phyloP scores from a whole-genome alignment of 495 filamentous ascomycete genomes.

The Trichoderma virens region DNA sequence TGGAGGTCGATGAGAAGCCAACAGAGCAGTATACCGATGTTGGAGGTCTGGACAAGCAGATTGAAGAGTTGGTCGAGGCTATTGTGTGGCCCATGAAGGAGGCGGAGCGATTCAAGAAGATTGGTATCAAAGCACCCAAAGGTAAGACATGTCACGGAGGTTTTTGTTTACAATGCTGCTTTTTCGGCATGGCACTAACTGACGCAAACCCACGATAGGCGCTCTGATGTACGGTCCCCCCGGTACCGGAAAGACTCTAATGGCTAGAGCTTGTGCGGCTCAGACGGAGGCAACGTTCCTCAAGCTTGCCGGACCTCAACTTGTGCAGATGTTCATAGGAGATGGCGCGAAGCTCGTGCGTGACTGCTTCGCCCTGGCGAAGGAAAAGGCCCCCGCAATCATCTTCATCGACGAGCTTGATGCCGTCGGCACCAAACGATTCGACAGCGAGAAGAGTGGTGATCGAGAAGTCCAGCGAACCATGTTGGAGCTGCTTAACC shows the following conservation, averaged over 20 bases:
- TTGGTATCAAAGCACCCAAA: slow-evolving; percentile 99
- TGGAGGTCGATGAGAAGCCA: slow-evolving; percentile 99
- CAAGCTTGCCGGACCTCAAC: slow-evolving; percentile 93
- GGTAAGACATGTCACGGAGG: slow-evolving; percentile 55
- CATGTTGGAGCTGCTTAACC: slow-evolving; percentile 98
- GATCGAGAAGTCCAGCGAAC: slow-evolving; percentile 98
- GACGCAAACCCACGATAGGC: slow-evolving; percentile 48
- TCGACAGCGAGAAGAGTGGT: slow-evolving; percentile 97
- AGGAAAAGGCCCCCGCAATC: slow-evolving; percentile 96
- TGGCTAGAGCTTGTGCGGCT: slow-evolving; percentile 93
- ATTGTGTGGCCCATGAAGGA: slow-evolving; percentile 99
- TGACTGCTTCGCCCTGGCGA: slow-evolving; percentile 94
- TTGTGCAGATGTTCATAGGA: slow-evolving; percentile 99
- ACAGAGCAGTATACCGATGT: slow-evolving; percentile 99
- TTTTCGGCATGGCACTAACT: no score
- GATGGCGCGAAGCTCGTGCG: slow-evolving; percentile 97
- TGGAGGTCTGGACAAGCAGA: slow-evolving; percentile 96
- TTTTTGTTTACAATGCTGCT: no score
- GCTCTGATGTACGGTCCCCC: slow-evolving; percentile 98
- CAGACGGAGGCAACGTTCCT: slow-evolving; percentile 99
- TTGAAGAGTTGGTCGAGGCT: slow-evolving; percentile 98
- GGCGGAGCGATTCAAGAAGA: slow-evolving; percentile 97
- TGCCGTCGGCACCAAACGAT: slow-evolving; percentile 95
- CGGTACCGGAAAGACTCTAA: slow-evolving; percentile 93
- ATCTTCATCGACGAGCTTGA: slow-evolving; percentile 99